Base-by-base conservation (phyloP, 2,329 filamentous ascomycete species). In the Phaeosphaeria sp. region DNA sequence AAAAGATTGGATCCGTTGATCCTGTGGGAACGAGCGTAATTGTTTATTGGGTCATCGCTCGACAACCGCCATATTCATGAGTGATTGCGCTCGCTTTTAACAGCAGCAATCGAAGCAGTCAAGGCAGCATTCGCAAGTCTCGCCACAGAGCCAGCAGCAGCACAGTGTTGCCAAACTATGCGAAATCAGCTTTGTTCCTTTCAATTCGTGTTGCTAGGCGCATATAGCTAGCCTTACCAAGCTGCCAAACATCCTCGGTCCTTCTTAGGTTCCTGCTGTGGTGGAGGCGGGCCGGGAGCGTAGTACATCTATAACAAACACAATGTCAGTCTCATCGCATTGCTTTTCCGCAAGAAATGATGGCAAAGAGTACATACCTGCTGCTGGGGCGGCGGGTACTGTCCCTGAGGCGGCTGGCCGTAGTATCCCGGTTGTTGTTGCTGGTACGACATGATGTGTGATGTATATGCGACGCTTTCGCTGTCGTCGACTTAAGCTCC, bases 81-180 rank as follows among this genome's bases (percentile, higher is more conserved):
- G 7, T 39, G 13, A 4, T n/a, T 15, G 36, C 25, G 36, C n/a
- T n/a, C 36, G 9, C 36, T 13, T 22, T 56, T 63, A 74, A 42
- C 58, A 73, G 46, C 71, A 74, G 63, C 73, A 75, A 10, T 71
- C 66, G 21, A 70, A 55, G 46, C 70, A 73, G 52, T 74, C 72
- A 1, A 73, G 43, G 54, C 72, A 76, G 61, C 73, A 76, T 47
- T 75, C 72, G 66, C 73, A 76, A 18, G 71, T 64, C 62, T 76
- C 73, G 6, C 69, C 72, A 51, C 73, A 76, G 23, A 76, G 58
- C 68, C 69, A 76, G 58, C 73, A 76, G 60, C 73, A 76, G 63
- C 73, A 76, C 46, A 76, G 56, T n/a, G 72, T 71, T 10, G 73
- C 73, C 44, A 76, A 47, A 67, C 73, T 73, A 47, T 25, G n/a